Base-by-base conservation (phyloP, 352 stramenopile genomes). In the Discostella stelligera region DNA sequence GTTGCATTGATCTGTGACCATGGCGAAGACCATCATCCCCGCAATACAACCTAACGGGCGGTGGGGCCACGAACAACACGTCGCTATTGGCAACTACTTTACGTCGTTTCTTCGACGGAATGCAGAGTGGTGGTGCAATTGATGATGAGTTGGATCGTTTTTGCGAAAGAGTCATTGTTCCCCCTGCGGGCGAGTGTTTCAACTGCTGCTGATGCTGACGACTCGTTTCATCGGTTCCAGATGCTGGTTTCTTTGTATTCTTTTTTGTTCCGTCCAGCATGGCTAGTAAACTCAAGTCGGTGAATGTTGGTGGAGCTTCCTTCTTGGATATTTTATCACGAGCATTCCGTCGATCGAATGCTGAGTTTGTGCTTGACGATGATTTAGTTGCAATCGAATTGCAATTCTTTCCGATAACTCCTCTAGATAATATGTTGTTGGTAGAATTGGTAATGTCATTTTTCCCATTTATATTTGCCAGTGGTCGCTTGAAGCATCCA, bases 251-350 rank as follows among this genome's bases (percentile, higher is more conserved):
- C 37, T 23, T 67, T 30, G 3, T 65, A 25, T 50, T 16, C 10
- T 25, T 77, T 32, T 48, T 60, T 20, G 14, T 56, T 10, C 53
- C 60, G 49, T 77, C 69, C 18, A 77, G 60, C 39, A 77, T 37
- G 14, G 69, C 53, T 8, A 61, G 20, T 0, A 77, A 25, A n/a
- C 14, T 52, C 9, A 44, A 25, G 62, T 77, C 69, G 6, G 69
- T 71, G 2, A 23, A 23, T 5, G 60, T 71, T 18, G 30, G 49
- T 4, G 69, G 60, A 9, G 50, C n/a, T 5, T 11, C 7, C 27
- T 54, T 44, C 30, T 52, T 54, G 7, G 21, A 48, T 20, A 49
- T 49, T n/a, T 9, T n/a, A 30, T 77, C 69, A 14, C 69, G 59
- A 2, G 69, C 39, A 66, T 71, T 70, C 18, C 69, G 59, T 53